Conservation (phyloP, 2,329 filamentous ascomycete genomes). For the Capronia americana region DNA sequence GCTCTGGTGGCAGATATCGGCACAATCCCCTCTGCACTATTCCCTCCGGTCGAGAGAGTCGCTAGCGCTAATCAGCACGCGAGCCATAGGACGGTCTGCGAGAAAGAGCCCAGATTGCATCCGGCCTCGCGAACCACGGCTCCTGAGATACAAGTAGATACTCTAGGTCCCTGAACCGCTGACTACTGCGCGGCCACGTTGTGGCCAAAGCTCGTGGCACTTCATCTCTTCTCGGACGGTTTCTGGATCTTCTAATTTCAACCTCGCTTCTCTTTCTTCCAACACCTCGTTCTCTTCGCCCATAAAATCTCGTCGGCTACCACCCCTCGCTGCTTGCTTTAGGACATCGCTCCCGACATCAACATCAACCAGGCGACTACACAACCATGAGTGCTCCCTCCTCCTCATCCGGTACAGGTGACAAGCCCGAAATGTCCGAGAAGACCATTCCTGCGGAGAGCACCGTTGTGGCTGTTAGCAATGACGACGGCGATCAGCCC, state of each 20-base stretch:
- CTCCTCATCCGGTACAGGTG: conserved; percentile 1
- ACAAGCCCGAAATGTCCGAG: conserved; percentile 6
- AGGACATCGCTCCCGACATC: not conserved
- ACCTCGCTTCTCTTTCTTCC: not conserved
- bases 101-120: not conserved
- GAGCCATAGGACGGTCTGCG: not conserved
- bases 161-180: not conserved
- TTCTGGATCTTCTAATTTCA: not conserved
- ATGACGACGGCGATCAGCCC: conserved; percentile 34
- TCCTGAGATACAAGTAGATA: not conserved
- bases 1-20: not conserved
- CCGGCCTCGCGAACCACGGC: not conserved
- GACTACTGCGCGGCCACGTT: not conserved
- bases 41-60: not conserved
- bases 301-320: not conserved
- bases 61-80: not conserved
- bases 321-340: not conserved
- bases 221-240: not conserved
- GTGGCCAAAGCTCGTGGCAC: not conserved
- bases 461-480: conserved; percentile 18
- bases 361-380: no score
- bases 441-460: conserved; percentile 12
- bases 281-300: not conserved
- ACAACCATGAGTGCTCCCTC: conserved; percentile 6
- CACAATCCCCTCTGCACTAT: not conserved